These are phyloP conservation scores for Tillandsia fasciculata DNA, from an alignment of 176 grass and related monocot species.

Conservation along the genomic window DNA sequence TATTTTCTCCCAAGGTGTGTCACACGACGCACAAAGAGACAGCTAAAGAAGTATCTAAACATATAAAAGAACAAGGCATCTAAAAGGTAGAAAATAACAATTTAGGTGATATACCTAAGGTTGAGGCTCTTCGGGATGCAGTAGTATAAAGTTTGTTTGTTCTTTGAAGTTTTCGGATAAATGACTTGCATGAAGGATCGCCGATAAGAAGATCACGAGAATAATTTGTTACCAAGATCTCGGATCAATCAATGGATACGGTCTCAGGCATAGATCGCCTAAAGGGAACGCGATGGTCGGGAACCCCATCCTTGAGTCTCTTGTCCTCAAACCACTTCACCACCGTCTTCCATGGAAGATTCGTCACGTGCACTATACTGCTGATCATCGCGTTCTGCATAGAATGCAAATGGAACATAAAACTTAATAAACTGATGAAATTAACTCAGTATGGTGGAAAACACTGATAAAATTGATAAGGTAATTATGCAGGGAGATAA, in stretches of 20 bases:
- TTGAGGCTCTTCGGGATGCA: neutral
- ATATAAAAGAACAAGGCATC: neutral
- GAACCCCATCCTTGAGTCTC: slow-evolving; percentile 56
- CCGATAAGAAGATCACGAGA: neutral
- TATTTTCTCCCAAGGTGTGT: no score
- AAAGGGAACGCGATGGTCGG: slow-evolving; percentile 33
- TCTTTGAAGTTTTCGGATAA: neutral
- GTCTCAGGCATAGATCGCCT: slow-evolving; percentile 43
- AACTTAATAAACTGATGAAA: slow-evolving; percentile 2
- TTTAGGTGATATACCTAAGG: neutral
- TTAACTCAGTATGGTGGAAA: neutral
- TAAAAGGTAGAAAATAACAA: neutral
- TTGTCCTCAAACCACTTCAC: slow-evolving; percentile 94
- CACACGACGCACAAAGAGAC: no score
- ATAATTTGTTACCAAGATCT: neutral
- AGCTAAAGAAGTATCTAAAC: neutral
- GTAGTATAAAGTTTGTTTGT: neutral
- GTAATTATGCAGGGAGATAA: neutral
- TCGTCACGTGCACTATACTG: slow-evolving; percentile 89
- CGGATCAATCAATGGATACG: slow-evolving; percentile 9
- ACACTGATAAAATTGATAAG: slow-evolving; percentile 1
- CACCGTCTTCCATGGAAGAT: slow-evolving; percentile 66
- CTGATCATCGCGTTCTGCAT: slow-evolving; percentile 75
- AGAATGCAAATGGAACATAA: slow-evolving; percentile 22
- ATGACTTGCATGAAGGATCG: neutral